phyloP scores from a whole-genome alignment of 805 yeast species.

The Sugiyamaella valdiviana region DNA sequence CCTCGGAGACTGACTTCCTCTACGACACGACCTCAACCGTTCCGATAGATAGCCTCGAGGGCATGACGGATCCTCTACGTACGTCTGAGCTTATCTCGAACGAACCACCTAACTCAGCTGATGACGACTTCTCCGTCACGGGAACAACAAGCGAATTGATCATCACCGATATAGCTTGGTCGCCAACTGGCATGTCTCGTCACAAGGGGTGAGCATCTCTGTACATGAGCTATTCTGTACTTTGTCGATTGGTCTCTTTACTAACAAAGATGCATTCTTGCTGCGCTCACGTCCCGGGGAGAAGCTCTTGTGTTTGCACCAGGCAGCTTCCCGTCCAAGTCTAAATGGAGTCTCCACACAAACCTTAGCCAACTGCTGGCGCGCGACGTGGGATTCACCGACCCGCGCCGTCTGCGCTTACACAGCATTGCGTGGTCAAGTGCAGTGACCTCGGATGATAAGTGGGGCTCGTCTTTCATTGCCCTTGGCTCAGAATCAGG shows the following conservation, averaged over 20 bases:
- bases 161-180: constrained; percentile 20
- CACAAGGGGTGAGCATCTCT: constrained; percentile 2
- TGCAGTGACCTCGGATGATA: not conserved
- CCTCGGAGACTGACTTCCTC: not conserved
- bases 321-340: constrained; percentile 9
- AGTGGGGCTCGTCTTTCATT: constrained; percentile 21
- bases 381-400: not conserved
- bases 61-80: not conserved
- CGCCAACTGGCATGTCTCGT: constrained; percentile 18
- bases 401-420: constrained; percentile 6
- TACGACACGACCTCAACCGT: not conserved
- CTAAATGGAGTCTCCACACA: constrained; percentile 11
- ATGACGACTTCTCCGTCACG: constrained; percentile 13
- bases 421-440: constrained; percentile 19
- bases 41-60: not conserved
- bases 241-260: too few relatives aligned
- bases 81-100: too few relatives aligned
- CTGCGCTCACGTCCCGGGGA: constrained; percentile 13
- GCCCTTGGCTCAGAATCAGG: constrained; percentile 23
- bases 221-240: not conserved
- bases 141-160: constrained; percentile 11
- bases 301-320: constrained; percentile 16
- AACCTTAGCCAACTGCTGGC: not conserved
- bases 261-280: constrained; percentile 8
- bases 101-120: not conserved